phyloP scores from a whole-genome alignment of 2,329 filamentous ascomycete species.

The Aspergillus sojae region DNA sequence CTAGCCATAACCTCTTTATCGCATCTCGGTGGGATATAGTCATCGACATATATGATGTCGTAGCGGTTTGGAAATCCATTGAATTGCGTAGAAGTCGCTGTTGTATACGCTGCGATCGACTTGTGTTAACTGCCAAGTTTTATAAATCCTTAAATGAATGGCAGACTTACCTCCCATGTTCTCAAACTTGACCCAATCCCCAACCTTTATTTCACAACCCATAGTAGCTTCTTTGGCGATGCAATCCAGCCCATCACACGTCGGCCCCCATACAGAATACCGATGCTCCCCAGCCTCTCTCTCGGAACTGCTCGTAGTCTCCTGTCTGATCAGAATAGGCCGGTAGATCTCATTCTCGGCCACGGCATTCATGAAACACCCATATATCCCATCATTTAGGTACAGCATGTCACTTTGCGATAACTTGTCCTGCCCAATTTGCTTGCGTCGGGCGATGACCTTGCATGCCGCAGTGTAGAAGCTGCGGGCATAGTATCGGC shows the following conservation, averaged over 20 bases:
- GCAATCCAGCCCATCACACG: conserved; percentile 1
- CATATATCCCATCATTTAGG: conserved; percentile 1
- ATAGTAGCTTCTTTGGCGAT: neutral
- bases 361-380: conserved; percentile 2
- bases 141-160: neutral
- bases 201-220: neutral
- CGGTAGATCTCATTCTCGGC: neutral
- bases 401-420: neutral
- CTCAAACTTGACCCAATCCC: conserved; percentile 2
- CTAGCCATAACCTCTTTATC: neutral
- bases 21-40: neutral
- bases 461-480: neutral
- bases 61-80: neutral
- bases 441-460: neutral
- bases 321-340: neutral
- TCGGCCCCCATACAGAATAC: conserved; percentile 1
- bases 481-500: neutral
- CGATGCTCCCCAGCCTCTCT: neutral
- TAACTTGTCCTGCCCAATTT: neutral
- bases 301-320: neutral
- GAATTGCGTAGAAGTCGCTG: neutral
- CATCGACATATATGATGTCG: neutral
- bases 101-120: neutral
- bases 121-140: neutral
- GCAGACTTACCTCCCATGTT: conserved; percentile 4